Percentiles rank a stretch among this genome's conserved stretches.
Conservation (phyloP, 371 early-diverging fungal species). For the Mortierella sp. region DNA sequence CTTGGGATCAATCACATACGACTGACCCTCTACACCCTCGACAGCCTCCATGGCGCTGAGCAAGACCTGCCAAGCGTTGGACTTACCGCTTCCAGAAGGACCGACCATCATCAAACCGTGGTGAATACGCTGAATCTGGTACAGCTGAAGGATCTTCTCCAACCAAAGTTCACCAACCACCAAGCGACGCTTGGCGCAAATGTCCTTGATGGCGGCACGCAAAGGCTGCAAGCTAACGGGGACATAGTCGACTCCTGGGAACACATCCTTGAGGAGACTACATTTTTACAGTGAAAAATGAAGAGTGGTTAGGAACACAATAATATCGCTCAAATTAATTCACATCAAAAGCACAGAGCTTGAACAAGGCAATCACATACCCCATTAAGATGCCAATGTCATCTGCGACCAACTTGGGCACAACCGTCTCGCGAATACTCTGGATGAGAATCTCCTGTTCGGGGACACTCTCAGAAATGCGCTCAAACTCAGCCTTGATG, state of each 20-base stretch:
- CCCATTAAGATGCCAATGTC: slow-evolving; percentile 92
- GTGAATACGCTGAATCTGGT: slow-evolving; percentile 97
- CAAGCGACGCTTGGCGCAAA: slow-evolving; percentile 84
- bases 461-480: slow-evolving; percentile 75
- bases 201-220: slow-evolving; percentile 80
- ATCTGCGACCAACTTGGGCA: slow-evolving; percentile 97
- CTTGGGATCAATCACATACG: slow-evolving; percentile 98
- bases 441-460: slow-evolving; percentile 97
- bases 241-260: slow-evolving; percentile 93
- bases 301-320: background rate
- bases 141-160: slow-evolving; percentile 97
- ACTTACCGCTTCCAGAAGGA: slow-evolving; percentile 97
- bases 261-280: slow-evolving; percentile 93
- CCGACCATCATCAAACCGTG: slow-evolving; percentile 99
- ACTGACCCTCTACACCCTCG: slow-evolving; percentile 91
- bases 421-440: slow-evolving; percentile 96
- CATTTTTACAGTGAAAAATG: slow-evolving; percentile 5
- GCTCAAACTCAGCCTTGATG: slow-evolving; percentile 62
- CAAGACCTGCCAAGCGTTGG: slow-evolving; percentile 92
- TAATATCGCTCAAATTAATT: background rate
- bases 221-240: slow-evolving; percentile 87
- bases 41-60: slow-evolving; percentile 91
- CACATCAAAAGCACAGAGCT: background rate
- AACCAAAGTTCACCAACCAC: slow-evolving; percentile 90
- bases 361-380: slow-evolving; percentile 41